Percentiles rank a stretch among this genome's conserved stretches.
Conservation (phyloP, 2,329 filamentous ascomycete species). For the Colletotrichum shisoi region DNA sequence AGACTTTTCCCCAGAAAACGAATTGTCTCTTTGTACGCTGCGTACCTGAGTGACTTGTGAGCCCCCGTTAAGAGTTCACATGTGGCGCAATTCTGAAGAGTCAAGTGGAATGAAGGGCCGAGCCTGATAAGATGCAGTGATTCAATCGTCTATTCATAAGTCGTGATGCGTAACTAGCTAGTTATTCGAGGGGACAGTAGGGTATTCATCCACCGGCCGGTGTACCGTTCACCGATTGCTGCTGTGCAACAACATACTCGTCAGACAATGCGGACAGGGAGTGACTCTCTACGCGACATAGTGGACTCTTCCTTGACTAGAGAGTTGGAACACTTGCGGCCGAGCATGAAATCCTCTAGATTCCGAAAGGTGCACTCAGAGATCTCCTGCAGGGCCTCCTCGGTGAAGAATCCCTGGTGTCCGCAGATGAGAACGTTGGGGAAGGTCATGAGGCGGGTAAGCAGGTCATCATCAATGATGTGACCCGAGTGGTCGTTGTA, state of each 20-base stretch:
- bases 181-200: background rate
- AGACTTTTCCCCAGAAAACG: background rate
- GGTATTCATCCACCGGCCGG: constrained; percentile 14
- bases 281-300: constrained; percentile 42
- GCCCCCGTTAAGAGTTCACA: background rate
- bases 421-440: constrained; percentile 72
- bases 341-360: constrained; percentile 55
- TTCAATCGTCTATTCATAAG: constrained; percentile 32
- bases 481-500: constrained; percentile 71
- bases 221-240: background rate
- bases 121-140: background rate
- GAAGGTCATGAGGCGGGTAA: constrained; percentile 73
- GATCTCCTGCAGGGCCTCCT: constrained; percentile 71
- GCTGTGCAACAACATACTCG: too few species aligned
- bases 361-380: constrained; percentile 67
- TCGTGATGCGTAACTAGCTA: constrained; percentile 28
- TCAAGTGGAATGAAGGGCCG: too few species aligned
- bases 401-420: constrained; percentile 74
- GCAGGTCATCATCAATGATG: constrained; percentile 71
- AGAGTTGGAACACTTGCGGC: constrained; percentile 50
- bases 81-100: background rate
- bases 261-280: constrained; percentile 48
- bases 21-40: background rate
- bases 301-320: constrained; percentile 44
- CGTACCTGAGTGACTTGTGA: too few species aligned